Evolutionary conservation across 2,329 filamentous ascomycete species (phyloP).

Genomic region (Aspergillus aculeatus): DNA sequence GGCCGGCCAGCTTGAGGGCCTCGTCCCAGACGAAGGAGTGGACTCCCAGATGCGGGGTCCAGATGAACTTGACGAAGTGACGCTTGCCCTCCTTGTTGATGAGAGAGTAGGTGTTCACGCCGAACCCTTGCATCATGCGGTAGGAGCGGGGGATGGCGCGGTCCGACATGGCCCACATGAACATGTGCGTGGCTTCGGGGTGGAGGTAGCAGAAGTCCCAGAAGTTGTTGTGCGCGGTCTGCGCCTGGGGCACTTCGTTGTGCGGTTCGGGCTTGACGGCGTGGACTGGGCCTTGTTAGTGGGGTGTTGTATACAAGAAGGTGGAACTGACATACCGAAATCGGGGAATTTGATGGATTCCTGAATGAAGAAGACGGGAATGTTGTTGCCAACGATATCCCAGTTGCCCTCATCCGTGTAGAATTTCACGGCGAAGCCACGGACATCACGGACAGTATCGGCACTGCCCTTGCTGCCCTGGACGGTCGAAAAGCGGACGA

Average conservation of each 20-base stretch:
- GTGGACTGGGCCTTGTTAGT: conserved; percentile 25
- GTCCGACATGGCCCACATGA: conserved; percentile 33
- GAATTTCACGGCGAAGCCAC: conserved; percentile 72
- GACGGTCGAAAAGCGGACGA: conserved; percentile 73
- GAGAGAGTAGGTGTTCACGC: conserved; percentile 34
- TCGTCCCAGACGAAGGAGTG: conserved; percentile 57
- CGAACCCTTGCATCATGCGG: conserved; percentile 38
- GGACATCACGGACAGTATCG: conserved; percentile 74
- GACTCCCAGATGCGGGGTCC: conserved; percentile 32
- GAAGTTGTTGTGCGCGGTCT: conserved; percentile 52
- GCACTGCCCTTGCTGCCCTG: conserved; percentile 69
- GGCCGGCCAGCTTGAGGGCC: conserved; percentile 68
- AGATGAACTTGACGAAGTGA: conserved; percentile 35
- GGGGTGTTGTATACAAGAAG: too few species aligned
- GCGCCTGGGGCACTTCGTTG: conserved; percentile 51
- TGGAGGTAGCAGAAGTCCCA: conserved; percentile 38
- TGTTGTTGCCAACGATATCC: conserved; percentile 73
- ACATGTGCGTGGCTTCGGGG: conserved; percentile 33
- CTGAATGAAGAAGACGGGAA: conserved; percentile 43
- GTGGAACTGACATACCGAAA: conserved; percentile 14
- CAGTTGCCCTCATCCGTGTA: conserved; percentile 75
- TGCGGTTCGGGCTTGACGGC: conserved; percentile 41
- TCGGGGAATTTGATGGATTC: conserved; percentile 42
- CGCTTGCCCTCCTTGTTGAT: conserved; percentile 34
- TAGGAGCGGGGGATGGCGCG: conserved; percentile 34